Conservation (phyloP, 768 basidiomycete genomes). For the Russula olivacea region DNA sequence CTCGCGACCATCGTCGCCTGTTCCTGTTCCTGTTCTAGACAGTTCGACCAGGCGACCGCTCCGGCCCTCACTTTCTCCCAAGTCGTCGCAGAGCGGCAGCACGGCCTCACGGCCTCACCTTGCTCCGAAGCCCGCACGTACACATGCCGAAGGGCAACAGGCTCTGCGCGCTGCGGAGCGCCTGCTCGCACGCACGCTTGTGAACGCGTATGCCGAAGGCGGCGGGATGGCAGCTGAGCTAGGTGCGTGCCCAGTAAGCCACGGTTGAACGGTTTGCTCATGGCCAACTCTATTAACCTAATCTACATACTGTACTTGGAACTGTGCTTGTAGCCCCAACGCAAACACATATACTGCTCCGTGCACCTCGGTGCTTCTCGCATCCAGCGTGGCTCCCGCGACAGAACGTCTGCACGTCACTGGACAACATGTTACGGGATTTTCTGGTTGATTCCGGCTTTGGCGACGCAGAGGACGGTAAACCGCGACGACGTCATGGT, state of each 20-base stretch:
- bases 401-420: slow-evolving; percentile 36
- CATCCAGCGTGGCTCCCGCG: slow-evolving; percentile 46
- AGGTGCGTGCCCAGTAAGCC: slow-evolving; percentile 28
- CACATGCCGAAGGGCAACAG: slow-evolving; percentile 35
- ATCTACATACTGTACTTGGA: neutral
- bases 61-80: slow-evolving; percentile 16
- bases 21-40: slow-evolving; percentile 4
- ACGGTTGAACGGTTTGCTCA: neutral
- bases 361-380: slow-evolving; percentile 42
- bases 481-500: slow-evolving; percentile 2
- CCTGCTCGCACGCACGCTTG: slow-evolving; percentile 41
- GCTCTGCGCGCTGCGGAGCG: slow-evolving; percentile 35
- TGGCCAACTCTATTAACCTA: too few species aligned
- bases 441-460: slow-evolving; percentile 34
- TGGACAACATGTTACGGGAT: slow-evolving; percentile 35
- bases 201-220: slow-evolving; percentile 40
- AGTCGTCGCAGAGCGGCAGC: slow-evolving; percentile 14
- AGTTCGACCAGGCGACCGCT: slow-evolving; percentile 18
- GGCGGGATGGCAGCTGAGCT: slow-evolving; percentile 41
- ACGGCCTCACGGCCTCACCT: slow-evolving; percentile 6
- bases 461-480: slow-evolving; percentile 23
- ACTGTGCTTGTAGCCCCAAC: slow-evolving; percentile 37
- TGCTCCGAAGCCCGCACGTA: slow-evolving; percentile 9
- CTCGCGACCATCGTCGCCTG: slow-evolving; percentile 14
- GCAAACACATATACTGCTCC: slow-evolving; percentile 42